These are phyloP conservation scores for Arabidopsis lyrata DNA, from an alignment of 441 rosid genomes.

Conservation along the genomic window DNA sequence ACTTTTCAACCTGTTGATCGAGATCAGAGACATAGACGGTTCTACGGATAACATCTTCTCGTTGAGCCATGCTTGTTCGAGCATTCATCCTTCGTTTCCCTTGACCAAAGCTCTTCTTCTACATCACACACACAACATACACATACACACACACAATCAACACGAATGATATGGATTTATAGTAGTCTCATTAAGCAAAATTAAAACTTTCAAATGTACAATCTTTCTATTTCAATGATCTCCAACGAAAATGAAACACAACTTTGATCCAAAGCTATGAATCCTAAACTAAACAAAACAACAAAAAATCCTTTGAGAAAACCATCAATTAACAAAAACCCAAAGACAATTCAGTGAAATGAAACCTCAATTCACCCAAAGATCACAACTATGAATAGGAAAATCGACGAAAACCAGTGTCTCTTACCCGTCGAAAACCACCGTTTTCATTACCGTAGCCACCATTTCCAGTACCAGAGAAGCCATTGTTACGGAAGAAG, in stretches of 20 bases:
- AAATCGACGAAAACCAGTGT: not conserved
- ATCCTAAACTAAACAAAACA: not conserved
- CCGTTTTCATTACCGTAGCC: slow-evolving; percentile 45
- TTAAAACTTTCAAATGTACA: not conserved
- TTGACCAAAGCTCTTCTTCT: slow-evolving; percentile 75
- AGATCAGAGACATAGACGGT: slow-evolving; percentile 94
- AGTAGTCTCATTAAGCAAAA: not conserved
- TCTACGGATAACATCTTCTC: slow-evolving; percentile 80
- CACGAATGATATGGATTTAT: not conserved
- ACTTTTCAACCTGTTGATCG: slow-evolving; percentile 73
- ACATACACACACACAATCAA: not conserved
- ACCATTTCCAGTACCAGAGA: slow-evolving; percentile 39
- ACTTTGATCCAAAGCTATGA: not conserved
- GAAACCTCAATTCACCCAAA: not conserved
- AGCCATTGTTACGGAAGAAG: slow-evolving; percentile 32
- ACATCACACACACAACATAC: slow-evolving; percentile 1
- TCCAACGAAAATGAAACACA: not conserved
- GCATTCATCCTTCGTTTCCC: slow-evolving; percentile 73
- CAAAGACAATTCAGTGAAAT: not conserved
- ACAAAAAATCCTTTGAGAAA: not conserved
- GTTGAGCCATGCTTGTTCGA: slow-evolving; percentile 86
- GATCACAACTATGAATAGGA: not conserved
- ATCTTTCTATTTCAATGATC: not conserved
- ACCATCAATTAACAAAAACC: slow-evolving; percentile 2
- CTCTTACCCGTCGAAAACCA: slow-evolving; percentile 58